Conservation (phyloP, 1,139 yeast species). For the Blastobotrys ciferrii region DNA sequence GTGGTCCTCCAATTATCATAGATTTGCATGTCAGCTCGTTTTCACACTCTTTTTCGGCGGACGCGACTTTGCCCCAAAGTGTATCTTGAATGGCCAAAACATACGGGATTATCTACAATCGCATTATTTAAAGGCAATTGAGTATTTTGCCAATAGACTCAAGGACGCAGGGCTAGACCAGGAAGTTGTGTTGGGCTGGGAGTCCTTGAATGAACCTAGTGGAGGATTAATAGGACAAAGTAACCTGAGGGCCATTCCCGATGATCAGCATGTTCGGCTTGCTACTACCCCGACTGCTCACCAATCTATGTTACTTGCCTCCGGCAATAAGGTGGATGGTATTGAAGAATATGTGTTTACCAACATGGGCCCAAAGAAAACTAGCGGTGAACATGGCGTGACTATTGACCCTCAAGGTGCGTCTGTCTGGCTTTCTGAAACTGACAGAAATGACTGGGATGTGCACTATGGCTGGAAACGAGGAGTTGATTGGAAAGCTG, state of each 20-base stretch:
- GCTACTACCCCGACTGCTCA: conserved; percentile 35
- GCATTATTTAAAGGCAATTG: conserved; percentile 57
- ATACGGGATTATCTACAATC: conserved; percentile 75
- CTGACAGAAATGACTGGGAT: conserved; percentile 47
- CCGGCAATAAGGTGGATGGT: conserved; percentile 58
- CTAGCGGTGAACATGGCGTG: conserved; percentile 41
- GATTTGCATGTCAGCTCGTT: conserved; percentile 77
- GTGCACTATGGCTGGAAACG: conserved; percentile 68
- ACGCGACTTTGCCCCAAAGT: conserved; percentile 62
- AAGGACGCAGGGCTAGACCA: too few species aligned
- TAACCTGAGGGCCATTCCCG: conserved; percentile 30
- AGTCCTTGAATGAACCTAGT: conserved; percentile 86
- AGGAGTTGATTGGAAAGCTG: conserved; percentile 60
- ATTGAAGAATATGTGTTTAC: conserved; percentile 67
- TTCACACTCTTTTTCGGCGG: conserved; percentile 85
- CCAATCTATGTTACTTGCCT: conserved; percentile 50
- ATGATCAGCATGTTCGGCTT: conserved; percentile 31
- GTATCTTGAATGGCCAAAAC: conserved; percentile 64
- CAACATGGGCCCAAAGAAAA: conserved; percentile 66
- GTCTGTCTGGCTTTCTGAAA: conserved; percentile 61
- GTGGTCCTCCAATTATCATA: conserved; percentile 82
- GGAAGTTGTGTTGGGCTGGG: conserved; percentile 68
- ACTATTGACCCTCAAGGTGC: conserved; percentile 62
- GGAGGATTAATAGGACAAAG: conserved; percentile 32
- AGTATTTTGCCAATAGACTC: conserved; percentile 53